Conservation (phyloP, 1,139 yeast genomes). For the Saccharomyces hybrid region DNA sequence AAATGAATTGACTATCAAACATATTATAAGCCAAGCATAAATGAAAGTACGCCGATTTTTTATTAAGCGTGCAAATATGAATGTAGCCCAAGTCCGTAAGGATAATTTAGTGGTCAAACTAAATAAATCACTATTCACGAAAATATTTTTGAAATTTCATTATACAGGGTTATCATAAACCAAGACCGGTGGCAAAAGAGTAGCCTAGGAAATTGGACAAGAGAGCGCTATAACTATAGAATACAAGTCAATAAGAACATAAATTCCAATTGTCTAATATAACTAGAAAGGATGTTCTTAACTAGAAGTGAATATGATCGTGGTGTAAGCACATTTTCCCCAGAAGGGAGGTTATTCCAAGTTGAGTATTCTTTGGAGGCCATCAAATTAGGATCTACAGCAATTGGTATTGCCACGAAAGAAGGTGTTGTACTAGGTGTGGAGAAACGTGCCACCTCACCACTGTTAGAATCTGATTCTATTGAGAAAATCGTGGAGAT, state of each 20-base stretch:
- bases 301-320: conserved; percentile 99
- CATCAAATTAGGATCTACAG: conserved; percentile 88
- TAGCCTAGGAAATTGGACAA: neutral
- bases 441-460: conserved; percentile 93
- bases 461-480: conserved; percentile 82
- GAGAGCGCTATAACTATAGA: neutral
- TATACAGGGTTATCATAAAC: neutral
- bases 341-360: conserved; percentile 97
- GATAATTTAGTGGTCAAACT: too few relatives aligned
- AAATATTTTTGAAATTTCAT: neutral
- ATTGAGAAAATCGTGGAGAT: conserved; percentile 95
- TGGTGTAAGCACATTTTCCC: conserved; percentile 97
- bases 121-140: neutral
- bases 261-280: neutral
- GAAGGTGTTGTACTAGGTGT: conserved; percentile 96
- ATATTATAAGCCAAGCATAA: too few relatives aligned
- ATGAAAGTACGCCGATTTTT: too few relatives aligned
- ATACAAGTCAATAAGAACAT: neutral
- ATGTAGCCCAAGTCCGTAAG: neutral
- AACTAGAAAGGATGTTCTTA: conserved; percentile 57
- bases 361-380: conserved; percentile 98
- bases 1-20: too few relatives aligned
- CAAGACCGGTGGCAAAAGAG: neutral
- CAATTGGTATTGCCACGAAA: conserved; percentile 93
- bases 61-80: too few relatives aligned